Conservation (phyloP, 805 yeast species). For the Komagataella kurtzmanii region DNA sequence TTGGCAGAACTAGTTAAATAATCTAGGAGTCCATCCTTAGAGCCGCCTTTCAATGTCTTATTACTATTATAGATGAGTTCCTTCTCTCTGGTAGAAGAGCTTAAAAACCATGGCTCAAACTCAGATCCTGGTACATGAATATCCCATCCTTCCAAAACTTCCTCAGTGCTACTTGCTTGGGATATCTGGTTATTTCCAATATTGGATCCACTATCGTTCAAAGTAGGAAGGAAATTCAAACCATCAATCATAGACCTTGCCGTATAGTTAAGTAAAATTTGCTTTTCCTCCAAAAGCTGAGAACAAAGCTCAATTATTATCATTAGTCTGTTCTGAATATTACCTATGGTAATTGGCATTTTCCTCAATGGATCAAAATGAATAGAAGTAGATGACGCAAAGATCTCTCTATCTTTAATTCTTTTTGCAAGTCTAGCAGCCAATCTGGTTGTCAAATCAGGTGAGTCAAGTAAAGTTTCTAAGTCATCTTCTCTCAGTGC, state of each 20-base stretch:
- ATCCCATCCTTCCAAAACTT: background rate
- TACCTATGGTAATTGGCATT: constrained; percentile 15
- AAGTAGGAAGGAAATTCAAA: constrained; percentile 33
- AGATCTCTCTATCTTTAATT: constrained; percentile 15
- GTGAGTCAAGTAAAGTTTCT: constrained; percentile 13
- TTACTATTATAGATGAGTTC: constrained; percentile 43
- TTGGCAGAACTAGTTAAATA: constrained; percentile 67
- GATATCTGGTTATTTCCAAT: background rate
- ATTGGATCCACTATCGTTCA: background rate
- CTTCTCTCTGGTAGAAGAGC: constrained; percentile 43
- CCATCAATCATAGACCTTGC: constrained; percentile 70
- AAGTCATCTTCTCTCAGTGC: constrained; percentile 46
- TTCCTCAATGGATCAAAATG: background rate
- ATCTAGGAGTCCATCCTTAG: constrained; percentile 63
- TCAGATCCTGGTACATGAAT: background rate
- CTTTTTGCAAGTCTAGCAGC: constrained; percentile 30
- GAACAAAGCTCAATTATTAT: constrained; percentile 28
- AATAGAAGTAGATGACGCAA: constrained; percentile 21
- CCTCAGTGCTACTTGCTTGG: background rate
- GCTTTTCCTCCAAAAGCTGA: constrained; percentile 58
- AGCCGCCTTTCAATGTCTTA: constrained; percentile 74
- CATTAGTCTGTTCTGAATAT: constrained; percentile 21
- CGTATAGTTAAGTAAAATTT: constrained; percentile 55
- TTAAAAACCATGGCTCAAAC: constrained; percentile 54
- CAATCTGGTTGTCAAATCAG: constrained; percentile 14